Evolutionary conservation across 2,329 filamentous ascomycete genomes (phyloP).

Genomic region (Aureobasidium pullulans): DNA sequence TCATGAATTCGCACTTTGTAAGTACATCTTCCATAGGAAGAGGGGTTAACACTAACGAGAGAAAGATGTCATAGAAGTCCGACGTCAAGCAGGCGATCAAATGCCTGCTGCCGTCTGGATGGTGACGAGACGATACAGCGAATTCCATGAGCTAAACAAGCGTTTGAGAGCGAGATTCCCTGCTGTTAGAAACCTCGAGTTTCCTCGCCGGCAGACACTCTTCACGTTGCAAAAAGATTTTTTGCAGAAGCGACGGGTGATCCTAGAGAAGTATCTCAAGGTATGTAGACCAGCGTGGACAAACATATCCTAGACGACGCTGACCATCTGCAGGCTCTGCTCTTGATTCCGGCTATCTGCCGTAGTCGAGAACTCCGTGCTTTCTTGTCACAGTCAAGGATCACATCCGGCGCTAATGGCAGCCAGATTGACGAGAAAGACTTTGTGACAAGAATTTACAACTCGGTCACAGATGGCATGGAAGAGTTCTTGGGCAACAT

Average conservation of each 20-base stretch:
- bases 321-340: constrained; percentile 38
- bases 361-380: constrained; percentile 85
- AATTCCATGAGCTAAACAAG: constrained; percentile 94
- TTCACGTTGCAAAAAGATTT: constrained; percentile 98
- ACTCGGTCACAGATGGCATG: constrained; percentile 95
- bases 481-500: constrained; percentile 97
- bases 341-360: constrained; percentile 86
- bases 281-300: constrained; percentile 15
- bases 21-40: constrained; percentile 22
- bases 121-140: constrained; percentile 87
- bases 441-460: constrained; percentile 90
- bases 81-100: constrained; percentile 81
- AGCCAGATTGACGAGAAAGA: constrained; percentile 61
- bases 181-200: constrained; percentile 82
- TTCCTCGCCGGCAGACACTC: constrained; percentile 83
- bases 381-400: constrained; percentile 82
- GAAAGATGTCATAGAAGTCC: constrained; percentile 76
- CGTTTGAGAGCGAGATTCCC: constrained; percentile 76
- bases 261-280: constrained; percentile 73
- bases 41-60: constrained; percentile 18
- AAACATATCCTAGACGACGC: background rate
- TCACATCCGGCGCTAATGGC: constrained; percentile 55
- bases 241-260: constrained; percentile 75
- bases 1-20: constrained; percentile 81
- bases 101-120: constrained; percentile 96